Conservation (phyloP, 2,329 filamentous ascomycete genomes). For the Cercospora zeae-maydis region DNA sequence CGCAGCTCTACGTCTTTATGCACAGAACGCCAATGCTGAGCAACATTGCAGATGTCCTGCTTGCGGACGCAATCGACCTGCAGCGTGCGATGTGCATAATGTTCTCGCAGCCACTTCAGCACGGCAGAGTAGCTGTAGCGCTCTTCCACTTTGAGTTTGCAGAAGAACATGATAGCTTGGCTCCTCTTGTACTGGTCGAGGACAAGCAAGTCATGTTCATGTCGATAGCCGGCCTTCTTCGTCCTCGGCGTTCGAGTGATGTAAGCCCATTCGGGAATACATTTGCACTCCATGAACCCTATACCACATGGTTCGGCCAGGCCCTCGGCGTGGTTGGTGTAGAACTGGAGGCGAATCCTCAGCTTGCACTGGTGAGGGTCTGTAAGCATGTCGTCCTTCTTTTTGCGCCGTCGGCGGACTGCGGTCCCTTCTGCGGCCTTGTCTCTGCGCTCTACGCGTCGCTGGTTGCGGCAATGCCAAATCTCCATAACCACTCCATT, state of each 20-base stretch:
- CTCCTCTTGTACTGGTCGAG: conserved; percentile 26
- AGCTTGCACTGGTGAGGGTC: conserved; percentile 17
- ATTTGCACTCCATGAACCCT: conserved; percentile 24
- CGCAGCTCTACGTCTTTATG: conserved; percentile 23
- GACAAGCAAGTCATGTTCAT: conserved; percentile 23
- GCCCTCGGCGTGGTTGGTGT: conserved; percentile 21
- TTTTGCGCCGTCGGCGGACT: conserved; percentile 9
- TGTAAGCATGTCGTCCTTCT: conserved; percentile 18
- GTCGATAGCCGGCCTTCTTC: conserved; percentile 7
- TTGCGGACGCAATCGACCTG: conserved; percentile 22
- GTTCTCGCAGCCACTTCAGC: conserved; percentile 23
- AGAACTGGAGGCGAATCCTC: conserved; percentile 22
- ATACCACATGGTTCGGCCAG: conserved; percentile 12
- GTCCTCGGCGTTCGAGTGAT: conserved; percentile 12
- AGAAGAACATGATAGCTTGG: conserved; percentile 24
- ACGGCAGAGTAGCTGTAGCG: conserved; percentile 22
- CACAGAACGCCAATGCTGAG: conserved; percentile 20
- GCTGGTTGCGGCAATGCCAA: conserved; percentile 25
- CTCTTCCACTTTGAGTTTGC: conserved; percentile 26
- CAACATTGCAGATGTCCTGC: conserved; percentile 24
- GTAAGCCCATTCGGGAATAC: conserved; percentile 28
- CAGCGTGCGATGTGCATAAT: conserved; percentile 16
- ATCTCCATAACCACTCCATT: conserved; percentile 23
- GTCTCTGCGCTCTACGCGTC: conserved; percentile 13
- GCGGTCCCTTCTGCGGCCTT: conserved; percentile 4